Percentiles rank a stretch among this genome's conserved stretches.
phyloP scores from a whole-genome alignment of 352 stramenopile genomes.

The Saprolegnia diclina region DNA sequence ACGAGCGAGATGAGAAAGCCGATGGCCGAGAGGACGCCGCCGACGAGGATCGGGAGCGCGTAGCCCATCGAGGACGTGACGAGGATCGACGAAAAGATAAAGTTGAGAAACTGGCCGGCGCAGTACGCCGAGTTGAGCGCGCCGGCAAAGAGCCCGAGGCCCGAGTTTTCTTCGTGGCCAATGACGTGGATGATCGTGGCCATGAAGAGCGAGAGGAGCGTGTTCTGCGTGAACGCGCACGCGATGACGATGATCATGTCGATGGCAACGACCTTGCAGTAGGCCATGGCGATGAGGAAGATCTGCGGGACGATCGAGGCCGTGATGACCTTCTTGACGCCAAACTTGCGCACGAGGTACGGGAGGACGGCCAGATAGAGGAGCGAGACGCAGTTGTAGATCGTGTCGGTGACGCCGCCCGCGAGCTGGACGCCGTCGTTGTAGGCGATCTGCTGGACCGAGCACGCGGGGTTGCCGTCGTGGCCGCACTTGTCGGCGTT shows the following conservation, averaged over 20 bases:
- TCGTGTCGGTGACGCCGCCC: conserved; percentile 39
- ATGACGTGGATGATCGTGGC: too few species aligned
- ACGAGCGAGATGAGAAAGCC: conserved; percentile 44
- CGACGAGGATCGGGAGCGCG: too few species aligned
- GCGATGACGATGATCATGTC: conserved; percentile 45
- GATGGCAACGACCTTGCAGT: conserved; percentile 36
- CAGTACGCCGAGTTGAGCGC: conserved; percentile 69
- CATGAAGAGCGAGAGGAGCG: too few species aligned
- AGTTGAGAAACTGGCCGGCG: conserved; percentile 54
- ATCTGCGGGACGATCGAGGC: conserved; percentile 41
- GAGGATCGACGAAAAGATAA: too few species aligned
- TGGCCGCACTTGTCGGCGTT: conserved; percentile 38
- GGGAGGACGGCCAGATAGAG: conserved; percentile 47
- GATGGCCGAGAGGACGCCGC: conserved; percentile 49
- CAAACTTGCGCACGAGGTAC: conserved; percentile 38
- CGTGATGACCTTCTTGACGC: conserved; percentile 40
- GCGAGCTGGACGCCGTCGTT: too few species aligned
- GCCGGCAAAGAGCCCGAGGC: conserved; percentile 68
- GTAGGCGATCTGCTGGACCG: conserved; percentile 31
- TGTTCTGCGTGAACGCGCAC: conserved; percentile 43
- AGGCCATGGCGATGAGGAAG: conserved; percentile 47
- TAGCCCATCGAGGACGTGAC: too few species aligned
- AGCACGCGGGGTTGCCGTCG: conserved; percentile 26
- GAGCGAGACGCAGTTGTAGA: conserved; percentile 49
- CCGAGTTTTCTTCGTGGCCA: too few species aligned